Evolutionary conservation across 805 yeast species (phyloP), one percentile per base, ranked within the genome.

Genomic region (Lipomyces anomalus): DNA sequence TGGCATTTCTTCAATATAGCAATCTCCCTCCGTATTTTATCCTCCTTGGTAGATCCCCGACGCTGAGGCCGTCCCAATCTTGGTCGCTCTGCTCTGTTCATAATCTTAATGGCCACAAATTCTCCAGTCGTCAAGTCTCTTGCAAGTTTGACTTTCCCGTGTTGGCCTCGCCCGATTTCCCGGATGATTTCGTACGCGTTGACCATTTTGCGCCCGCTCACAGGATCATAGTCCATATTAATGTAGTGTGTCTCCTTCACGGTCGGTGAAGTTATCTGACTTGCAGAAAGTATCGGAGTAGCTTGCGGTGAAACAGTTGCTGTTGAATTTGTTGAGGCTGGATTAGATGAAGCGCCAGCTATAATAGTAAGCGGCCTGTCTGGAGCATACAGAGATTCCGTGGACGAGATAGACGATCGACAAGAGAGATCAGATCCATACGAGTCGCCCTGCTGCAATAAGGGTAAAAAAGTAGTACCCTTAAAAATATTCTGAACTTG

Each of bases 61-160:
- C 53, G 43, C 4, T 43, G 22, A 3, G 58, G 74, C 43, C 74
- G 62, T 23, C 79, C 82, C 4, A 76, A 61, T 11, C 71, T 68
- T 3, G 78, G 80, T 38, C 76, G 69, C 22, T 44, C 78, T 41
- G 78, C 78, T 44, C 97, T 73, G 65, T 86, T 89, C 36, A 92
- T 87, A 42, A 92, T 85, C 62, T 92, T 92, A 45, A 92, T 88
- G 3, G 98, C 98, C 39, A 56, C 60, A 32, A 44, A 52, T 38
- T 63, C 67, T 26, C 66, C 64, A 9, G 72, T 65, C n/a, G 75
- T 71, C 44, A 81, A 65, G 61, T 89, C 90, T 48, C 76, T 76
- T 0, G 95, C 98, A 17, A 92, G 72, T 63, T 92, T 92, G 35
- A 92, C 98, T 63, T 87, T 90, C n/a, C 98, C 97, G 66, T 90